Percentiles rank a stretch among this genome's conserved stretches.
These are phyloP conservation scores for Cajanus cajan DNA, from an alignment of 306 rosid species.

Conservation along the genomic window DNA sequence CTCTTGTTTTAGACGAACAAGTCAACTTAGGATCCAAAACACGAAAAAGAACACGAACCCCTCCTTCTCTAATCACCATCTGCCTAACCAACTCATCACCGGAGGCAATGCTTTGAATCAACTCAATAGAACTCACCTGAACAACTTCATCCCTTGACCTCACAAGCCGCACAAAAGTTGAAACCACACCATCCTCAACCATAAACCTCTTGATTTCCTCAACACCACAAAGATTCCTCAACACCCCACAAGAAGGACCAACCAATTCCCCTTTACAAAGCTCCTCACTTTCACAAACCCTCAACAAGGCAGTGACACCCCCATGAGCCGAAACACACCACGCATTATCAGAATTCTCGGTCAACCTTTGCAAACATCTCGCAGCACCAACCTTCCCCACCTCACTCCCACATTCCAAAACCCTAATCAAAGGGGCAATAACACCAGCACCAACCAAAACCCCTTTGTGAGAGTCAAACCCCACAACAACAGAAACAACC, in stretches of 20 bases:
- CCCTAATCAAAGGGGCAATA: constrained; percentile 62
- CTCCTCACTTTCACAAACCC: constrained; percentile 50
- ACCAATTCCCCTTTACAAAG: constrained; percentile 50
- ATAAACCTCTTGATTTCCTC: constrained; percentile 84
- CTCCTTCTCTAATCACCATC: constrained; percentile 68
- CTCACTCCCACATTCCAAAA: constrained; percentile 70
- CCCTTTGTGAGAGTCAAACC: constrained; percentile 52
- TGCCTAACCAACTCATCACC: constrained; percentile 59
- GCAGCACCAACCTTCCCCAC: constrained; percentile 50
- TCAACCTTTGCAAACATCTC: constrained; percentile 60
- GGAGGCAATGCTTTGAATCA: constrained; percentile 61
- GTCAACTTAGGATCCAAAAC: constrained; percentile 57
- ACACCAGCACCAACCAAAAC: constrained; percentile 57
- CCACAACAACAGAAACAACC: constrained; percentile 53
- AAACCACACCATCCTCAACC: constrained; percentile 74
- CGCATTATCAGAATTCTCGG: constrained; percentile 79
- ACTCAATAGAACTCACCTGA: constrained; percentile 62
- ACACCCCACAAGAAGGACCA: constrained; percentile 66
- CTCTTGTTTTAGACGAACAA: constrained; percentile 52
- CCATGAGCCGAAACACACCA: constrained; percentile 95
- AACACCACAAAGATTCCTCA: constrained; percentile 65
- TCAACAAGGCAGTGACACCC: constrained; percentile 73
- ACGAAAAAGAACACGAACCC: constrained; percentile 52
- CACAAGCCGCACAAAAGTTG: constrained; percentile 51
- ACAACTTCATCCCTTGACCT: constrained; percentile 60